Conservation (phyloP, 306 rosid species). For the Citrullus colocynthis region DNA sequence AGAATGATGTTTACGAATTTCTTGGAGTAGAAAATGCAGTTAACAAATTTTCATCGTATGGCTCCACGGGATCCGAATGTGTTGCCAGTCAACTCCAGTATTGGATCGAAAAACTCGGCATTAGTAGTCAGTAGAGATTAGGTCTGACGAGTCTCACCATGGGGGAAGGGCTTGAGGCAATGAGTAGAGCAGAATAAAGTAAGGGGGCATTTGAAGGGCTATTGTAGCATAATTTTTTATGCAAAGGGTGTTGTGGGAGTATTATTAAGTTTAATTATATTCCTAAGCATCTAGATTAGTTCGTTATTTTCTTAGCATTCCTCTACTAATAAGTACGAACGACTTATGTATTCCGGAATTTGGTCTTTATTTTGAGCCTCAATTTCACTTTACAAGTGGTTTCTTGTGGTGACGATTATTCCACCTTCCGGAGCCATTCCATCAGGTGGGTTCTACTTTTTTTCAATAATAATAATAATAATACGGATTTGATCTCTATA, state of each 20-base stretch:
- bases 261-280: background rate
- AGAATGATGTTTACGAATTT: constrained; percentile 61
- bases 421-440: background rate
- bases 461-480: background rate
- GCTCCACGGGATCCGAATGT: constrained; percentile 82
- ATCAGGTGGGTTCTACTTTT: no score
- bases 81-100: constrained; percentile 58
- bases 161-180: background rate
- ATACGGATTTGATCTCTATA: background rate
- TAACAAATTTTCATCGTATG: constrained; percentile 69
- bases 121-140: constrained; percentile 13
- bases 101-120: constrained; percentile 54
- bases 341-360: background rate
- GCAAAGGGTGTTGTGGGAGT: background rate
- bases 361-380: background rate
- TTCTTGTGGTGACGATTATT: background rate
- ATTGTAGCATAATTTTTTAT: background rate
- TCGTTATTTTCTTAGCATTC: background rate
- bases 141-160: background rate
- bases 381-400: background rate
- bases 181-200: background rate
- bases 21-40: constrained; percentile 82
- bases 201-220: background rate
- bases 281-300: background rate
- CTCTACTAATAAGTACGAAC: background rate